Evolutionary conservation across 345 rosid genomes (phyloP), one percentile per base, ranked within the genome.

Genomic region (Acer saccharum): DNA sequence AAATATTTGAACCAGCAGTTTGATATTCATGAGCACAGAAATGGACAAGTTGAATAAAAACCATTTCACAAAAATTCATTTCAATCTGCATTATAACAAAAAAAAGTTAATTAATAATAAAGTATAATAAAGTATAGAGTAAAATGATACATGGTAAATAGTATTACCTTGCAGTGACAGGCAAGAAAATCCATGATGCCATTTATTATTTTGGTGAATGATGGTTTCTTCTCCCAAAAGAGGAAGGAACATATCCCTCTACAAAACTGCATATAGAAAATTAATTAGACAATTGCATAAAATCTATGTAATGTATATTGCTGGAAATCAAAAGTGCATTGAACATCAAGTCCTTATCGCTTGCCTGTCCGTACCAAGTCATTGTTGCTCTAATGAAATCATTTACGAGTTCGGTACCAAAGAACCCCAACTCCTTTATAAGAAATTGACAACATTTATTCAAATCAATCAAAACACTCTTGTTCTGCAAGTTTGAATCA

Each of bases 1-100:
- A 77, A 77, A 87, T 80, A 65, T 39, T 35, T 83, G 85, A 68
- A 73, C 85, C 84, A 7, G 86, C 86, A 68, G 80, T 77, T 71
- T 84, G 91, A 79, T 87, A 90, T 81, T 88, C 91, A 77, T 81
- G 77, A 76, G 93, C 92, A 85, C 93, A 88, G 80, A 91, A 94
- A 77, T 90, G 83, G 64, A 90, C 87, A 54, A 94, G 87, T 77
- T 90, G 94, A 76, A 86, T 68, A 82, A 92, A 87, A 71, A 86
- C 90, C 71, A 74, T 46, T 74, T 69, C 82, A 81, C 76, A 68
- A 65, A 83, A 83, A 69, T 78, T 77, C 58, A 39, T 65, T 76
- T 78, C 90, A 83, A 76, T 87, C 98, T 94, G 89, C 78, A 71
- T 83, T 71, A 64, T 3, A 68, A n/a, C 54, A n/a, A 57, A 57